phyloP scores from a whole-genome alignment of 2,329 filamentous ascomycete species.

The Cladosporium sp. region DNA sequence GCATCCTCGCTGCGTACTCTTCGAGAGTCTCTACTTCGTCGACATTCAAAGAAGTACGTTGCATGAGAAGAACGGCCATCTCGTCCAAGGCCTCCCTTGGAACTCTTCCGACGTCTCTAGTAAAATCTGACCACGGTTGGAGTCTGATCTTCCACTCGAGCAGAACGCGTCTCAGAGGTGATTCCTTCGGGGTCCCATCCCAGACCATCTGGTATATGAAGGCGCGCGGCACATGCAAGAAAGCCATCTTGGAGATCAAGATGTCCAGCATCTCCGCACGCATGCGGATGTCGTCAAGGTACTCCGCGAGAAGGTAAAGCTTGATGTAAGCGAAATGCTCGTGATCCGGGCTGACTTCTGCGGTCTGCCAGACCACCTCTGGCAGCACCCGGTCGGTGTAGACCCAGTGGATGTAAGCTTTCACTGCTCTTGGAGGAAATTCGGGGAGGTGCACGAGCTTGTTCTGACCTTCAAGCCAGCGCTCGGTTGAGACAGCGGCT shows the following conservation, averaged over 20 bases:
- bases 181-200: too few relatives aligned
- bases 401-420: neutral
- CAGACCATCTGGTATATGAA: too few relatives aligned
- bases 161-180: too few relatives aligned
- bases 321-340: neutral
- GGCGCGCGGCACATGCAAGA: too few relatives aligned
- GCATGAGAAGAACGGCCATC: too few relatives aligned
- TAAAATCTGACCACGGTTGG: too few relatives aligned
- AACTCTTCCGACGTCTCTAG: too few relatives aligned
- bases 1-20: too few relatives aligned
- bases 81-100: too few relatives aligned
- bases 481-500: neutral
- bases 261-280: neutral
- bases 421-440: neutral
- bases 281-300: neutral
- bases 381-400: neutral
- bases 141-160: too few relatives aligned
- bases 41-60: too few relatives aligned
- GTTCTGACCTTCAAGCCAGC: slow-evolving; percentile 17
- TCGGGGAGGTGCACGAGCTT: slow-evolving; percentile 16
- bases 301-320: neutral
- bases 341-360: neutral
- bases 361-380: neutral
- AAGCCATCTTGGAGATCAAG: neutral
- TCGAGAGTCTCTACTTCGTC: too few relatives aligned